Conservation (phyloP, 2,329 filamentous ascomycete species). For the Taxawa tesnikishii region DNA sequence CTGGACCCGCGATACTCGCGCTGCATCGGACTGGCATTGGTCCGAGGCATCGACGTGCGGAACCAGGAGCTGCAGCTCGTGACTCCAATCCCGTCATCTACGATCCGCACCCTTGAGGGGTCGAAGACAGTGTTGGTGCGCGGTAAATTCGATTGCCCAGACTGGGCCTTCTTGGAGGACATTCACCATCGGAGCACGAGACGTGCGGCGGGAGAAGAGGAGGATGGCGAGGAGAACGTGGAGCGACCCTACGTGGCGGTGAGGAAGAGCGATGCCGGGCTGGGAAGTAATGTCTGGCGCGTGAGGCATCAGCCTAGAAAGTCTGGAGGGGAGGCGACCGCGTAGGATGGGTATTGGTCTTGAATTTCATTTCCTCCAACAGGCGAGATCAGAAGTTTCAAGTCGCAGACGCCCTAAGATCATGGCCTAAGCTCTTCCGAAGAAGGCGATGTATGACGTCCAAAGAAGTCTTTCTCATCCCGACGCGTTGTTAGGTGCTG, state of each 20-base stretch:
- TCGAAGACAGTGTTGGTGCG: conserved; percentile 50
- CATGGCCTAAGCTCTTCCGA: too few species aligned
- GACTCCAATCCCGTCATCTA: conserved; percentile 40
- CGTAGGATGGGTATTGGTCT: not conserved
- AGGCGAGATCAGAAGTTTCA: not conserved
- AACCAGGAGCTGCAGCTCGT: conserved; percentile 49
- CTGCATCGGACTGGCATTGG: conserved; percentile 51
- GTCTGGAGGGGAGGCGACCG: conserved; percentile 1
- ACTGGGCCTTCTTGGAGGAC: conserved; percentile 59
- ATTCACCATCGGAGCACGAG: conserved; percentile 28
- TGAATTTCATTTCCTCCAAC: not conserved
- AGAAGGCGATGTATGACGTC: too few species aligned
- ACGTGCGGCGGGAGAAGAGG: conserved; percentile 5
- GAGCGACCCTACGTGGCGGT: conserved; percentile 5
- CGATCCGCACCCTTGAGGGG: conserved; percentile 20
- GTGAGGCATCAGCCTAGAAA: conserved; percentile 6
- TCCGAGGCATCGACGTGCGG: conserved; percentile 55
- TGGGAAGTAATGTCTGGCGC: conserved; percentile 7
- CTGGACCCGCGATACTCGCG: conserved; percentile 49
- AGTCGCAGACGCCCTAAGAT: too few species aligned
- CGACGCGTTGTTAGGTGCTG: too few species aligned
- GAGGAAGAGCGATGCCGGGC: conserved; percentile 2
- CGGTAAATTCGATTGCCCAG: conserved; percentile 56
- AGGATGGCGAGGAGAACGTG: conserved; percentile 17
- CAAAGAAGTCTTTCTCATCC: too few species aligned